Evolutionary conservation across 2,329 filamentous ascomycete genomes (phyloP).

Genomic region (Exophiala sp.): DNA sequence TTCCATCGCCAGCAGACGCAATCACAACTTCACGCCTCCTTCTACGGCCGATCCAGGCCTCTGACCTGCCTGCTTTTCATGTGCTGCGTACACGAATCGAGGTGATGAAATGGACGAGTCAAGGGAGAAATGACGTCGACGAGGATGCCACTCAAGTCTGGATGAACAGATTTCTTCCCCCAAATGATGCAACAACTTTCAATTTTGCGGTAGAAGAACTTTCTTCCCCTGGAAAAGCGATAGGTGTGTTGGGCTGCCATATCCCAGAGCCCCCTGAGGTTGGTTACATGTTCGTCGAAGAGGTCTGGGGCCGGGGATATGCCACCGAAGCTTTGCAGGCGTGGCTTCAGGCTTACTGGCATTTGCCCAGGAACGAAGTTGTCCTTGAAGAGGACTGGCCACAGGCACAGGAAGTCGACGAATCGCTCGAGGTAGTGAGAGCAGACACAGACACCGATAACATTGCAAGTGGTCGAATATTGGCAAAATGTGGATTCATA

Average conservation of each 20-base stretch:
- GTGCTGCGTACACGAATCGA: constrained; percentile 56
- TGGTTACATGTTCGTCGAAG: constrained; percentile 56
- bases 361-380: constrained; percentile 46
- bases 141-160: constrained; percentile 43
- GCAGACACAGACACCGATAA: constrained; percentile 16
- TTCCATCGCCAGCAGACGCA: constrained; percentile 34
- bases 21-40: constrained; percentile 55
- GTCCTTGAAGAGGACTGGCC: constrained; percentile 33
- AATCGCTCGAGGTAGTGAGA: constrained; percentile 4
- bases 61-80: constrained; percentile 52
- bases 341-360: constrained; percentile 48
- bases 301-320: constrained; percentile 56
- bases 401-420: not conserved
- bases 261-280: constrained; percentile 47
- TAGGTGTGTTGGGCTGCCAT: constrained; percentile 51
- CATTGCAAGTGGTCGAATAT: constrained; percentile 15
- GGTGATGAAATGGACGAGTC: constrained; percentile 59
- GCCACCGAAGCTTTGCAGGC: constrained; percentile 55
- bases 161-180: constrained; percentile 45
- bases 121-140: constrained; percentile 44
- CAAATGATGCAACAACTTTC: constrained; percentile 51
- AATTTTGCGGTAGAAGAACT: constrained; percentile 46
- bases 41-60: constrained; percentile 49
- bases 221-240: constrained; percentile 15
- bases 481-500: constrained; percentile 19